phyloP scores from a whole-genome alignment of 345 rosid genomes.

The Nephelium lappaceum region DNA sequence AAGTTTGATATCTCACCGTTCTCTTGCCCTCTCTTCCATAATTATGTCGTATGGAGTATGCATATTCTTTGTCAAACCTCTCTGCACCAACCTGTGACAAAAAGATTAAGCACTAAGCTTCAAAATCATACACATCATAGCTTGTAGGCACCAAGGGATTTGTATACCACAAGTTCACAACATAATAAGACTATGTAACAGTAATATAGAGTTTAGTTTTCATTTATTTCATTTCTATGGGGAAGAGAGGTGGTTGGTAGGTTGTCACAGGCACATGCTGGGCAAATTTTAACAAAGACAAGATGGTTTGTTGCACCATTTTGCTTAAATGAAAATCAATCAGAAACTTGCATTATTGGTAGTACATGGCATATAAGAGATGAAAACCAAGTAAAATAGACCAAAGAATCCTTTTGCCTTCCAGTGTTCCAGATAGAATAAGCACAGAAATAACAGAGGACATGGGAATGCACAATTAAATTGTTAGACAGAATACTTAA shows the following conservation, averaged over 20 bases:
- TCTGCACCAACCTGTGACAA: conserved; percentile 74
- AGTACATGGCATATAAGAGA: neutral
- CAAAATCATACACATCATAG: neutral
- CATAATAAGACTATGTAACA: conserved; percentile 5
- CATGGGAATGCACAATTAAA: neutral
- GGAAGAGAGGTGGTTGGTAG: neutral
- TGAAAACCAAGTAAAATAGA: neutral
- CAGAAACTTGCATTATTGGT: neutral
- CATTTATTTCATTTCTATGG: neutral
- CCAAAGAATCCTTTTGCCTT: neutral
- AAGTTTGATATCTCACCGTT: conserved; percentile 56
- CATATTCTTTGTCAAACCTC: conserved; percentile 91
- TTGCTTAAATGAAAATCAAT: neutral
- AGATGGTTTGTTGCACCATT: conserved; percentile 2
- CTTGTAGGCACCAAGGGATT: conserved; percentile 8
- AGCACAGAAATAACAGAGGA: neutral
- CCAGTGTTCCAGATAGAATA: neutral
- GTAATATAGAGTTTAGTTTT: neutral
- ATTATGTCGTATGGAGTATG: conserved; percentile 84
- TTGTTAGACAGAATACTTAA: neutral
- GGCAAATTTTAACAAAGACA: neutral
- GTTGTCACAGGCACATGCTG: neutral
- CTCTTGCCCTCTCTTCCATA: conserved; percentile 96
- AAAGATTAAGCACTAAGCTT: conserved; percentile 13
- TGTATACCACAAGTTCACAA: neutral